Evolutionary conservation across 352 stramenopile genomes (phyloP).

Genomic region (Phytophthora fragariae): DNA sequence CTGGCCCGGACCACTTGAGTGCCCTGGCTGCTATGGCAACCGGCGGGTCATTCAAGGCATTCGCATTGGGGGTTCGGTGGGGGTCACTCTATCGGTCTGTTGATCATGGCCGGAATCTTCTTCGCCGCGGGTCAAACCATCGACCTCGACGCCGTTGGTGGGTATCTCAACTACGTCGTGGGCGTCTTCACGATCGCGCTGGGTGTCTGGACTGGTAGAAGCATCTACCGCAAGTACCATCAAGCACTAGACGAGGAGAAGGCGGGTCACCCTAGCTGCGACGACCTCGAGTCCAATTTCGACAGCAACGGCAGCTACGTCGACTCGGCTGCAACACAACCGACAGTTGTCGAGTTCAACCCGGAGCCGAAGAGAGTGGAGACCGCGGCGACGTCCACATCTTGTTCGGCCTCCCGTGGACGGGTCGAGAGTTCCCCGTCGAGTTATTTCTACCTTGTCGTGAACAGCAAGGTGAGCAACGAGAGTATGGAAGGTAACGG

Average conservation of each 20-base stretch:
- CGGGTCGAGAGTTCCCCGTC: background rate
- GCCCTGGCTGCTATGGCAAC: constrained; percentile 79
- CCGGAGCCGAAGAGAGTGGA: background rate
- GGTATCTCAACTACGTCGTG: constrained; percentile 57
- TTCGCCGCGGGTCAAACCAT: constrained; percentile 53
- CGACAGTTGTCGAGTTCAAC: background rate
- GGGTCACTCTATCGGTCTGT: constrained; percentile 83
- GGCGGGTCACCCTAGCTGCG: background rate
- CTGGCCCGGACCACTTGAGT: constrained; percentile 75
- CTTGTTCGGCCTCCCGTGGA: background rate
- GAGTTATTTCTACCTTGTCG: background rate
- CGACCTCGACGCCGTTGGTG: constrained; percentile 46
- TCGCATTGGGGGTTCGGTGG: constrained; percentile 83
- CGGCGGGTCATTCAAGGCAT: constrained; percentile 60
- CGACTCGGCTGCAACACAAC: background rate
- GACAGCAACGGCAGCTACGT: background rate
- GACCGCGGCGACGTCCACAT: background rate
- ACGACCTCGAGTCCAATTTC: constrained; percentile 12
- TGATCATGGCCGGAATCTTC: constrained; percentile 75
- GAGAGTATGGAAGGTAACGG: background rate
- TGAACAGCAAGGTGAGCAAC: constrained; percentile 8
- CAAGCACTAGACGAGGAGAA: constrained; percentile 27
- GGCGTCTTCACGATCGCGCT: constrained; percentile 67
- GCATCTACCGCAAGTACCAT: constrained; percentile 43
- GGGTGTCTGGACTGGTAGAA: constrained; percentile 44